Conservation (phyloP, 2,329 filamentous ascomycete genomes). For the Fusarium udum region DNA sequence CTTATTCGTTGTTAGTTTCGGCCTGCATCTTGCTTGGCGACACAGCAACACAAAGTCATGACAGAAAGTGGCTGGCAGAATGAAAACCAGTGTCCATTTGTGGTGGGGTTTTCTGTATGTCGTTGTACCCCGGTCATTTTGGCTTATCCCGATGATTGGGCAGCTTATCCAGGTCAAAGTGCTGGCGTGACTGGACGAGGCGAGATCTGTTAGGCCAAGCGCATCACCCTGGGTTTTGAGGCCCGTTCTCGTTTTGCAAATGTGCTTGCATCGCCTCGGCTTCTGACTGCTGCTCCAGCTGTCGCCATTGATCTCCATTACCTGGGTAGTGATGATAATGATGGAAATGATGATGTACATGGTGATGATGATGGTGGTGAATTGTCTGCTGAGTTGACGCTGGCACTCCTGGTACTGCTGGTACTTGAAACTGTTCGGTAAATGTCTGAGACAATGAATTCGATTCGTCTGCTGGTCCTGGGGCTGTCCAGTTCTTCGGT, state of each 20-base stretch:
- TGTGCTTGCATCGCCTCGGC: conserved; percentile 31
- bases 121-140: neutral
- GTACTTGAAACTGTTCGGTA: conserved; percentile 23
- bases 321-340: conserved; percentile 35
- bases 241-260: conserved; percentile 6
- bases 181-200: neutral
- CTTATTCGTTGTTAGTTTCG: too few relatives aligned
- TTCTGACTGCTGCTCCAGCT: conserved; percentile 31
- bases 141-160: neutral
- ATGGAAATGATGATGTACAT: conserved; percentile 36
- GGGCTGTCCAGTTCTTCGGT: conserved; percentile 24
- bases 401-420: neutral
- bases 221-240: conserved; percentile 22
- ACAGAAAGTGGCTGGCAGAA: neutral
- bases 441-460: conserved; percentile 10
- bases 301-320: conserved; percentile 23
- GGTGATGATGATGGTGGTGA: conserved; percentile 31
- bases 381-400: conserved; percentile 22
- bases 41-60: neutral
- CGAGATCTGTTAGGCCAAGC: neutral
- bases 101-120: too few relatives aligned
- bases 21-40: neutral
- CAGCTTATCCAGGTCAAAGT: neutral
- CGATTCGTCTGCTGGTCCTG: conserved; percentile 6
- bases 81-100: neutral